Evolutionary conservation across 2,329 filamentous ascomycete species (phyloP).

Genomic region (Aureobasidium sp.): DNA sequence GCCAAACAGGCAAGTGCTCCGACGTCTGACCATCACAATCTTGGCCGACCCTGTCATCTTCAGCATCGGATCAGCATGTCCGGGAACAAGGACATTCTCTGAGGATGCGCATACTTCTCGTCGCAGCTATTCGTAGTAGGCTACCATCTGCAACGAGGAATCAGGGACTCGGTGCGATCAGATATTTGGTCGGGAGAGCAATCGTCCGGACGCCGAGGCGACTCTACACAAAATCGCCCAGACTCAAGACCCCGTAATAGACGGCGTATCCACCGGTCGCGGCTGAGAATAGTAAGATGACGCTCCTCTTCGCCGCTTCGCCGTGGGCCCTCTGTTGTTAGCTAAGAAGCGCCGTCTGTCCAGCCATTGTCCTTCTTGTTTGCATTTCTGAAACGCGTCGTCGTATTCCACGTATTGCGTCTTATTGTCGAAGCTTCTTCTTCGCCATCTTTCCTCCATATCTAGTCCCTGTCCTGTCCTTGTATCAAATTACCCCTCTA

Average conservation of each 20-base stretch:
- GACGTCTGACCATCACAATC: too few species aligned
- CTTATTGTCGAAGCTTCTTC: not conserved
- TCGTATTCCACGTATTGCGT: not conserved
- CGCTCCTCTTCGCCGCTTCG: not conserved
- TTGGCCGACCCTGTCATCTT: not conserved
- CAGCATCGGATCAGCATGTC: too few species aligned
- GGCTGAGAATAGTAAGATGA: slow-evolving; percentile 11
- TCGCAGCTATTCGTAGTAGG: too few species aligned
- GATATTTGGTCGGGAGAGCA: too few species aligned
- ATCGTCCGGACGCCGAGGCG: not conserved
- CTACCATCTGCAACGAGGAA: too few species aligned
- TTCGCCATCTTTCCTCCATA: not conserved
- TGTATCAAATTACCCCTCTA: slow-evolving; percentile 5
- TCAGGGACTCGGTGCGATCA: too few species aligned
- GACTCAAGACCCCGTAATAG: not conserved
- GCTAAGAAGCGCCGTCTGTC: not conserved
- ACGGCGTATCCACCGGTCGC: not conserved
- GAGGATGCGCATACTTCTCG: too few species aligned
- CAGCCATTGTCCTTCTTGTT: not conserved
- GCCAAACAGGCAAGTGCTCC: not conserved
- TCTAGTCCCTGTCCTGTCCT: not conserved
- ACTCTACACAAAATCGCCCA: too few species aligned
- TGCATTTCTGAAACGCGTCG: not conserved
- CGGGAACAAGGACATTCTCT: too few species aligned
- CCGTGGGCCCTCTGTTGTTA: not conserved